A percentile compares a stretch with the other conserved stretches of the same genome.
Evolutionary conservation across 768 basidiomycete species (phyloP).

Genomic region (Exidia glandulosa): DNA sequence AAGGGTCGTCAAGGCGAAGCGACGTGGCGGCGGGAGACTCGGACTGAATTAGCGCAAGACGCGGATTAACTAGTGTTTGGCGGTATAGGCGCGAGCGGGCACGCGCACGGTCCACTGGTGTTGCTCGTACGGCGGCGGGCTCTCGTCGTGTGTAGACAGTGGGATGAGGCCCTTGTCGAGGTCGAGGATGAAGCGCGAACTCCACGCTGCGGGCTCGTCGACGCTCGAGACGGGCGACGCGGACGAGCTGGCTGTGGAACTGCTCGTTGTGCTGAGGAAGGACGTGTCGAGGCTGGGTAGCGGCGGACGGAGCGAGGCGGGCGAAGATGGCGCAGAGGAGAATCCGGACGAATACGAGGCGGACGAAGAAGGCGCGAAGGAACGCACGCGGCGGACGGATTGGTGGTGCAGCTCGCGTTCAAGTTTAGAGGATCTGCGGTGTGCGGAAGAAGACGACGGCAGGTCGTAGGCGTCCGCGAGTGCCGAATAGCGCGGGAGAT

Average conservation of each 20-base stretch:
- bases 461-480: not conserved
- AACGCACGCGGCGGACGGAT: not conserved
- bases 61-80: no score
- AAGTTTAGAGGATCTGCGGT: no score
- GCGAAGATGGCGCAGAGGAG: not conserved
- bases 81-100: not conserved
- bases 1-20: no score
- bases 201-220: not conserved
- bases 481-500: not conserved
- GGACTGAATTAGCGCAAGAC: no score
- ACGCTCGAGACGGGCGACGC: not conserved
- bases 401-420: not conserved
- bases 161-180: not conserved
- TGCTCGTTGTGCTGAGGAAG: not conserved
- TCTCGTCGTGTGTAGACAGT: not conserved
- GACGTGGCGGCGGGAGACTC: no score
- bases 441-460: no score
- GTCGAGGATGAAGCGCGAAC: not conserved
- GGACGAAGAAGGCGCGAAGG: not conserved
- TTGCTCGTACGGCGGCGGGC: conserved; percentile 8
- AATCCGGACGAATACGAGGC: not conserved
- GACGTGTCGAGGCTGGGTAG: not conserved
- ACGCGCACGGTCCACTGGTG: conserved; percentile 9
- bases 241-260: not conserved
- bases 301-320: not conserved